Base-by-base conservation (phyloP, 345 rosid species). In the Stellera chamaejasme region DNA sequence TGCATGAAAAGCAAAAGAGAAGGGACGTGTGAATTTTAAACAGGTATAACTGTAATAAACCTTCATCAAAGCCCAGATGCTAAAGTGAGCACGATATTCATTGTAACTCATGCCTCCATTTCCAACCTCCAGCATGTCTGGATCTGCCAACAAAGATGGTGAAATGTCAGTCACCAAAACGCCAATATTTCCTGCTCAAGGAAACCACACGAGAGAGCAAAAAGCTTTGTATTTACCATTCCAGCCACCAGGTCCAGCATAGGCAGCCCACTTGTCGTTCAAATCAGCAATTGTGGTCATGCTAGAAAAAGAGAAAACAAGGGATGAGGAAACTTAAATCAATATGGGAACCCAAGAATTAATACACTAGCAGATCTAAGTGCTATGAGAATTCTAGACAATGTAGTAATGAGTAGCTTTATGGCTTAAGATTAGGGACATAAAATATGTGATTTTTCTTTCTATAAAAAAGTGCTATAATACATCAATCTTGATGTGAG, bases 241-340 rank as follows among this genome's bases (percentile, higher is more conserved):
- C 99, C 99, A 93, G 77, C 97, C 99, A 60, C 97, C 94, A 51
- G 99, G 97, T 68, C 97, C 99, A 0, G 99, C 99, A 76, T 87
- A 84, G 23, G 94, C 63, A 16, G 97, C 97, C 99, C 99, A 89
- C 71, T 87, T 87, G 70, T 93, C 74, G 69, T 93, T 93, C 70
- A 84, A 65, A 77, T 93, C 99, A 43, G 99, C 99, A 60, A 84
- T 82, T 6, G 85, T 73, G 48, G 89, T 89, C 99, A 93, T 88
- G 81, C 99, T 89, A 59, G 69, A 66, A 48, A 60, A 59, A 8
- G 9, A 8, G 39, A 45, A 64, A 51, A 59, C 4, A 11, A 36
- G 27, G 19, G 75, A 54, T 16, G 45, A 63, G 52, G 25, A 42
- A 27, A 42, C 48, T n/a, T 47, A 62, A 60, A 50, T 62, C 52